These are phyloP conservation scores for Capillidium rhysosporum DNA, from an alignment of 371 early-diverging fungal species.

Conservation along the genomic window DNA sequence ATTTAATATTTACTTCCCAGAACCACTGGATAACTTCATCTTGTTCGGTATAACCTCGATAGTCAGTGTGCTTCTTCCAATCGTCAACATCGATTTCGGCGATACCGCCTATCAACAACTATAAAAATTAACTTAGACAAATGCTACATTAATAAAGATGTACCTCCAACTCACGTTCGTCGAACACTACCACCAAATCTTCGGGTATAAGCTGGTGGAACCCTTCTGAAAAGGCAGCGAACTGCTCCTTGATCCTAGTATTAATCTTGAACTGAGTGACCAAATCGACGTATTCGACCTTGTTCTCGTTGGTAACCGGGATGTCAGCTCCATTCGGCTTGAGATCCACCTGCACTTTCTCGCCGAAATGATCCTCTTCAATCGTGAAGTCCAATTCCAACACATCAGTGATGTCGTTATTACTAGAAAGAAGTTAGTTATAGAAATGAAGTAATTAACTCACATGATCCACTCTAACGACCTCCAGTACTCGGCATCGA, in stretches of 20 bases:
- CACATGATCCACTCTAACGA: constrained; percentile 85
- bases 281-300: constrained; percentile 79
- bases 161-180: constrained; percentile 89
- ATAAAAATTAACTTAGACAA: background rate
- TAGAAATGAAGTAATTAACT: constrained; percentile 9
- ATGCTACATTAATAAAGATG: background rate
- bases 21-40: constrained; percentile 96
- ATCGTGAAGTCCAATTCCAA: constrained; percentile 79
- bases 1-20: constrained; percentile 89
- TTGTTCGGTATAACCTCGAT: constrained; percentile 86
- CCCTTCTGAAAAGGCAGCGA: constrained; percentile 81
- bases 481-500: constrained; percentile 84
- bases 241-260: constrained; percentile 83
- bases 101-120: constrained; percentile 90
- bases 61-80: constrained; percentile 98
- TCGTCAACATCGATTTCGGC: constrained; percentile 97
- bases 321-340: constrained; percentile 80
- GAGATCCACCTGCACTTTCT: constrained; percentile 73
- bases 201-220: constrained; percentile 91
- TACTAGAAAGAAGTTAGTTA: constrained; percentile 15
- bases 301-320: constrained; percentile 90
- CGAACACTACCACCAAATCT: constrained; percentile 85
- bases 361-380: constrained; percentile 88
- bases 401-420: constrained; percentile 74
- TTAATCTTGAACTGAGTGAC: constrained; percentile 60